A percentile compares a stretch with the other conserved stretches of the same genome.
These are phyloP conservation scores for Botrytis pseudocinerea DNA, from an alignment of 2,329 filamentous ascomycete genomes.

Conservation along the genomic window DNA sequence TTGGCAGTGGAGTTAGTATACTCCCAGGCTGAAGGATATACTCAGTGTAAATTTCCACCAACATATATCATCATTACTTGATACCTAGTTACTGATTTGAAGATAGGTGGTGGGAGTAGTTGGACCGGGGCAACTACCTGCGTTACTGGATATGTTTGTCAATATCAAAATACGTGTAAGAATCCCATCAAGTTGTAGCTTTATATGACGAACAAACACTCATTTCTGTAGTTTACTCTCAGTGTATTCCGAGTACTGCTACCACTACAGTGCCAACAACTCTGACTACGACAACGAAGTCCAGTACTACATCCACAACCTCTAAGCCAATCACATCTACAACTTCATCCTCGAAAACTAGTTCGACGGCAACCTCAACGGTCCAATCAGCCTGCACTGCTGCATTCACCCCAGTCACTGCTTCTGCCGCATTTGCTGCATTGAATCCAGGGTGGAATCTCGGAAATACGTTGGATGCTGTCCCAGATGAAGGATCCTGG, in stretches of 20 bases:
- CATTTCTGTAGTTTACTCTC: slow-evolving; percentile 23
- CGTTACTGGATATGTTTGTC: slow-evolving; percentile 19
- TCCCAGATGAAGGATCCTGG: slow-evolving; percentile 58
- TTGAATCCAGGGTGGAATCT: slow-evolving; percentile 61
- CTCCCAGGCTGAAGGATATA: slow-evolving; percentile 17
- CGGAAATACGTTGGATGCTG: slow-evolving; percentile 60
- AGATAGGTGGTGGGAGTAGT: slow-evolving; percentile 12
- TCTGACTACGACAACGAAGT: slow-evolving; percentile 12
- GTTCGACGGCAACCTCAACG: slow-evolving; percentile 11
- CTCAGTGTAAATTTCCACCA: slow-evolving; percentile 20
- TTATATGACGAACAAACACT: not conserved
- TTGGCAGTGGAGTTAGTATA: slow-evolving; percentile 20
- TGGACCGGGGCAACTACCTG: slow-evolving; percentile 22
- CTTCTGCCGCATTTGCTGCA: slow-evolving; percentile 43
- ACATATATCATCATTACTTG: not conserved
- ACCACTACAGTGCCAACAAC: slow-evolving; percentile 9
- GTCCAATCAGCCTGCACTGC: slow-evolving; percentile 27
- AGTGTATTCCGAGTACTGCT: slow-evolving; percentile 24
- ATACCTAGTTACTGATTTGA: slow-evolving; percentile 1
- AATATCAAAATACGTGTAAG: slow-evolving; percentile 23
- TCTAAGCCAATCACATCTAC: slow-evolving; percentile 13
- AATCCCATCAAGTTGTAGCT: not conserved
- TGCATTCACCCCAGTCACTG: slow-evolving; percentile 31
- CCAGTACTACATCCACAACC: not conserved
- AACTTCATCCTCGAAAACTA: slow-evolving; percentile 10